Percentiles rank a stretch among this genome's conserved stretches.
phyloP scores from a whole-genome alignment of 352 stramenopile genomes.

The Peronosclerospora sorghi region DNA sequence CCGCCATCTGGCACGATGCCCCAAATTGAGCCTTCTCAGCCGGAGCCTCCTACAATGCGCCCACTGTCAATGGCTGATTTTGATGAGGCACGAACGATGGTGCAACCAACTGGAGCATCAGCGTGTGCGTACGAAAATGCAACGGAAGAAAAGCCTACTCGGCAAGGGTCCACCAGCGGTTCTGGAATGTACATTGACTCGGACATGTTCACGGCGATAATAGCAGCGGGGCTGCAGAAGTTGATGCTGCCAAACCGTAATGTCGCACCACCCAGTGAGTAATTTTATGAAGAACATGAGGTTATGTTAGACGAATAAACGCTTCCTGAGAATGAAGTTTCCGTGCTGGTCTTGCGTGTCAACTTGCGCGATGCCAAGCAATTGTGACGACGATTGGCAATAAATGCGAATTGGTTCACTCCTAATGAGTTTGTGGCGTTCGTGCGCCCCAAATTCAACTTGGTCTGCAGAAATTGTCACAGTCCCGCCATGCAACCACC shows the following conservation, averaged over 20 bases:
- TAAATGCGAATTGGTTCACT: slow-evolving; percentile 49
- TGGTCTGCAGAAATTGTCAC: slow-evolving; percentile 22
- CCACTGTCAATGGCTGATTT: slow-evolving; percentile 74
- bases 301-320: slow-evolving; percentile 48
- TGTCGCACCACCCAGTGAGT: slow-evolving; percentile 20
- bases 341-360: slow-evolving; percentile 20
- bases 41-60: slow-evolving; percentile 35
- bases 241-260: slow-evolving; percentile 56
- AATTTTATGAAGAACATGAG: slow-evolving; percentile 9
- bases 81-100: slow-evolving; percentile 75
- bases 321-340: slow-evolving; percentile 45
- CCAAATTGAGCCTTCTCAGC: slow-evolving; percentile 21
- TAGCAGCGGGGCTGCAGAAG: slow-evolving; percentile 74
- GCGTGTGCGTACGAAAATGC: slow-evolving; percentile 74
- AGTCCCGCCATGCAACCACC: slow-evolving; percentile 39
- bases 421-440: slow-evolving; percentile 16
- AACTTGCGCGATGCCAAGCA: slow-evolving; percentile 53
- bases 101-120: slow-evolving; percentile 68
- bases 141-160: slow-evolving; percentile 22
- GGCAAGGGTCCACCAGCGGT: slow-evolving; percentile 8
- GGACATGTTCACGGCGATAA: slow-evolving; percentile 74
- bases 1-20: slow-evolving; percentile 16
- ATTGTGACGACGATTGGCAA: slow-evolving; percentile 12
- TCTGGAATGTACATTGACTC: slow-evolving; percentile 49
- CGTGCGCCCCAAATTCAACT: slow-evolving; percentile 13